phyloP scores from a whole-genome alignment of 495 filamentous ascomycete genomes.

The Glonium stellatum region DNA sequence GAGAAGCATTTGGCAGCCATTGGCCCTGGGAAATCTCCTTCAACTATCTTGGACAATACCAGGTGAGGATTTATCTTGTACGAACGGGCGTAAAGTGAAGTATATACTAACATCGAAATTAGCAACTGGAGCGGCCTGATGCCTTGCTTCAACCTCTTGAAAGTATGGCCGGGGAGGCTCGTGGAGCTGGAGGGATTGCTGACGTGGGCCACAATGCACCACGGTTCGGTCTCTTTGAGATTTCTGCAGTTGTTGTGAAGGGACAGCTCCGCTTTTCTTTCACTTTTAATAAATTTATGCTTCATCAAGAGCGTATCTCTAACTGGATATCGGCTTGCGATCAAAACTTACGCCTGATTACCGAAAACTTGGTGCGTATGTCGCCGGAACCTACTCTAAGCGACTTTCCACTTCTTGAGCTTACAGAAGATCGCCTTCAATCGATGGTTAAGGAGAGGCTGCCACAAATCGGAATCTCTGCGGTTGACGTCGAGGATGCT shows the following conservation, averaged over 20 bases:
- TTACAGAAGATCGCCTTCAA: slow-evolving; percentile 26
- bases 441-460: slow-evolving; percentile 18
- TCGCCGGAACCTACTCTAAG: slow-evolving; percentile 32
- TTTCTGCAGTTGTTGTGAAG: slow-evolving; percentile 27
- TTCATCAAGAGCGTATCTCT: too few relatives aligned
- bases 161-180: too few relatives aligned
- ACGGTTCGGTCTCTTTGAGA: slow-evolving; percentile 20
- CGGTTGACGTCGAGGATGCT: slow-evolving; percentile 37
- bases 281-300: too few relatives aligned
- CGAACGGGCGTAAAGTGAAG: too few relatives aligned
- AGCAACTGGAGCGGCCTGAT: slow-evolving; percentile 35
- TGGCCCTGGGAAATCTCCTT: slow-evolving; percentile 38
- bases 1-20: slow-evolving; percentile 17
- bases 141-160: slow-evolving; percentile 26
- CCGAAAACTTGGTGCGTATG: too few relatives aligned
- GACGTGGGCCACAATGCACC: too few relatives aligned
- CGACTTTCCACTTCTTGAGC: slow-evolving; percentile 32
- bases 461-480: slow-evolving; percentile 15
- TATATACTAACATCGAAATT: too few relatives aligned
- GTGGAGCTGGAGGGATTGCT: slow-evolving; percentile 25
- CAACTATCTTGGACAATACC: slow-evolving; percentile 43
- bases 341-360: slow-evolving; percentile 27
- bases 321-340: too few relatives aligned
- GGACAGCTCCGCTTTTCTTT: slow-evolving; percentile 30
- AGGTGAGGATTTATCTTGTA: too few relatives aligned